Conservation (phyloP, 2,329 filamentous ascomycete genomes). For the Tricladium varicosporioides region DNA sequence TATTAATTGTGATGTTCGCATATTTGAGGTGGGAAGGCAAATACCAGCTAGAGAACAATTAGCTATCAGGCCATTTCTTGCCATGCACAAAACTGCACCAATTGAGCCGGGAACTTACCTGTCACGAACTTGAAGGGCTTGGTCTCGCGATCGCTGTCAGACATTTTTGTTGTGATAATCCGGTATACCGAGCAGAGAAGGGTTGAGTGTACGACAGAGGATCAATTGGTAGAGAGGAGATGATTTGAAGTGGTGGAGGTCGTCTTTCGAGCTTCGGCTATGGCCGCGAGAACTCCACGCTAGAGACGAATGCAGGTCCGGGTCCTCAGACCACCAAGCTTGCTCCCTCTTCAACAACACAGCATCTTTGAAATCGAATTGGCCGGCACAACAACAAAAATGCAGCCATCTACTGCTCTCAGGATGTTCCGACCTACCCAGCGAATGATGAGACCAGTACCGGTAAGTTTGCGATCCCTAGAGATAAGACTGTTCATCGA, state of each 20-base stretch:
- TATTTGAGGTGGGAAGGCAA: constrained; percentile 25
- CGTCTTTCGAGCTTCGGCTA: constrained; percentile 37
- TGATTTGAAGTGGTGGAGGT: constrained; percentile 27
- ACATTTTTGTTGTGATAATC: constrained; percentile 66
- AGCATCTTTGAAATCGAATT: constrained; percentile 15
- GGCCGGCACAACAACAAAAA: constrained; percentile 23
- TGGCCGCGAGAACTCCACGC: constrained; percentile 1
- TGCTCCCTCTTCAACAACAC: constrained; percentile 14
- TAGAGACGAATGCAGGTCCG: constrained; percentile 1
- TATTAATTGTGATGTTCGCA: constrained; percentile 19
- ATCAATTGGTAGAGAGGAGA: constrained; percentile 36
- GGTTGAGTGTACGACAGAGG: constrained; percentile 23
- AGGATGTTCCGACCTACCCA: constrained; percentile 65
- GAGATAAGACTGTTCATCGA: constrained; percentile 4
- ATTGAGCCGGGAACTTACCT: constrained; percentile 58
- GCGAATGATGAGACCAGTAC: constrained; percentile 68
- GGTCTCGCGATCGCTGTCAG: constrained; percentile 85
- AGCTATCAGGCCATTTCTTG: constrained; percentile 37
- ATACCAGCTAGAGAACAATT: constrained; percentile 47
- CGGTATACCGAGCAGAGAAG: constrained; percentile 34
- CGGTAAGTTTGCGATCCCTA: constrained; percentile 54
- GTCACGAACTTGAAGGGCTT: constrained; percentile 99
- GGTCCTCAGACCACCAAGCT: constrained; percentile 19
- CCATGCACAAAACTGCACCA: constrained; percentile 17
- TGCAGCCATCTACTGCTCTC: constrained; percentile 56